phyloP scores from a whole-genome alignment of 1,284 basidiomycete genomes.

The Wallemia ichthyophaga region DNA sequence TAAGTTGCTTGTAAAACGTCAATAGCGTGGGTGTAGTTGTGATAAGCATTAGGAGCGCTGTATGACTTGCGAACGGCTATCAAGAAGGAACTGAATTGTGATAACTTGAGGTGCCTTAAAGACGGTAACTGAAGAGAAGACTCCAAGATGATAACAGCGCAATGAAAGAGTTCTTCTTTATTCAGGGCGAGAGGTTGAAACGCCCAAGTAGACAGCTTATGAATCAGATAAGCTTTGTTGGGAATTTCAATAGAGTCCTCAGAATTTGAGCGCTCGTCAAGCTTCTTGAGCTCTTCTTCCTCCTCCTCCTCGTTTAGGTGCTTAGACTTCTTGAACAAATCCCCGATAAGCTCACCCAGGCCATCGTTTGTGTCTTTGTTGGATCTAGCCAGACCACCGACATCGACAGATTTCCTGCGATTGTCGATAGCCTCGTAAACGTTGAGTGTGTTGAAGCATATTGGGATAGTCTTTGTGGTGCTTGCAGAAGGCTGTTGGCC shows the following conservation, averaged over 20 bases:
- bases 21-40: conserved; percentile 78
- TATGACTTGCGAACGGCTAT: conserved; percentile 58
- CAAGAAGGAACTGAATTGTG: conserved; percentile 39
- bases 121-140: conserved; percentile 27
- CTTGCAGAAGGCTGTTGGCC: not conserved
- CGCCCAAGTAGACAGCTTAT: conserved; percentile 40
- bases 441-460: not conserved
- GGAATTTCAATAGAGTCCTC: not conserved
- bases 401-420: conserved; percentile 1
- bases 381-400: not conserved
- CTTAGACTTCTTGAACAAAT: not conserved
- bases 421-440: not conserved
- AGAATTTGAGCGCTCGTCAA: not conserved
- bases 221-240: conserved; percentile 20
- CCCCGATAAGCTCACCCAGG: not conserved
- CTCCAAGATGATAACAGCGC: conserved; percentile 40
- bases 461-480: not conserved
- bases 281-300: not conserved
- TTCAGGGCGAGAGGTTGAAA: conserved; percentile 57
- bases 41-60: conserved; percentile 63
- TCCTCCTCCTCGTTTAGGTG: not conserved
- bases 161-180: conserved; percentile 46
- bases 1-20: conserved; percentile 81
- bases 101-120: conserved; percentile 32
- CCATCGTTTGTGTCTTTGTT: not conserved